phyloP scores from a whole-genome alignment of 441 rosid genomes.

The Syzygium syzygioides region DNA sequence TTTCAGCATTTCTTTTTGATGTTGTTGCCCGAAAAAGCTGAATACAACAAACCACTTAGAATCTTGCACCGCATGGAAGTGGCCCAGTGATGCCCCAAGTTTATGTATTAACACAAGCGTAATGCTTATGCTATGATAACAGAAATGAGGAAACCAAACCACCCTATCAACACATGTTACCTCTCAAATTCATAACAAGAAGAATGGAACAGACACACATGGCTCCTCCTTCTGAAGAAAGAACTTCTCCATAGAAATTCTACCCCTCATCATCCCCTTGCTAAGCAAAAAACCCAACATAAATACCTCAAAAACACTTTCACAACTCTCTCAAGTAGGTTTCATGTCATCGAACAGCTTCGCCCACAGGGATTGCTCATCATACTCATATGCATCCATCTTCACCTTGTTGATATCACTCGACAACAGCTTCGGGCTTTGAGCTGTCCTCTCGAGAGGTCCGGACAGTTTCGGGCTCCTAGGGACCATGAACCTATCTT shows the following conservation, averaged over 20 bases:
- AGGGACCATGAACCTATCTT: neutral
- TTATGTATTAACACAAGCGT: neutral
- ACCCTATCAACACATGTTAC: neutral
- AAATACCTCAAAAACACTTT: neutral
- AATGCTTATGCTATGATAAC: fast-evolving
- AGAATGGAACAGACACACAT: neutral
- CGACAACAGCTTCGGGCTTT: constrained; percentile 36
- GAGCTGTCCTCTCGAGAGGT: constrained; percentile 32
- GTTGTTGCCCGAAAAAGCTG: neutral
- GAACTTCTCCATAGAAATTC: neutral
- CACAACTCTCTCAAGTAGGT: constrained; percentile 39
- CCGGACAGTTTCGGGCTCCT: constrained; percentile 48
- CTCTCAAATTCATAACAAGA: neutral
- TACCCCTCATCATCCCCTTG: neutral
- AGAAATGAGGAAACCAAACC: neutral
- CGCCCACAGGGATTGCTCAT: constrained; percentile 50
- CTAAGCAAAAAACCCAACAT: neutral
- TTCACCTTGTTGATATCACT: constrained; percentile 26
- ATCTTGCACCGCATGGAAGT: neutral
- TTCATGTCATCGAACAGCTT: constrained; percentile 58
- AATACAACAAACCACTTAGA: neutral
- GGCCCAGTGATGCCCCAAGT: neutral
- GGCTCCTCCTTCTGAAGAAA: neutral
- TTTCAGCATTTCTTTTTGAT: neutral
- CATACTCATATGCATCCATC: constrained; percentile 11